A percentile compares a stretch with the other conserved stretches of the same genome.
These are phyloP conservation scores for Acidiella bohemica DNA, from an alignment of 495 filamentous ascomycete genomes.

Conservation along the genomic window DNA sequence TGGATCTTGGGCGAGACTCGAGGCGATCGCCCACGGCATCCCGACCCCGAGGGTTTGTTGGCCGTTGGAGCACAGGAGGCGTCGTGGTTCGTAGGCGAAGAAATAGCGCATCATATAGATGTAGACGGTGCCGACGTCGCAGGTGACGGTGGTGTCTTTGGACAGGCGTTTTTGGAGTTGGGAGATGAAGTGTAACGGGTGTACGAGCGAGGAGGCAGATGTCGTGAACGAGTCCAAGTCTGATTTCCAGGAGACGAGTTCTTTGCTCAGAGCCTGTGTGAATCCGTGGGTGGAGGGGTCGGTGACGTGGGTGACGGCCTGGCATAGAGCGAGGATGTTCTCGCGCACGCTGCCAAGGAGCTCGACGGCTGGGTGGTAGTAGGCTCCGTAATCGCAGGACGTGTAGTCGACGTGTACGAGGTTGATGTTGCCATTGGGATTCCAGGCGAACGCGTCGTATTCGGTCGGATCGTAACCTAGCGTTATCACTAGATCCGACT, in stretches of 20 bases:
- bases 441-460: constrained; percentile 30
- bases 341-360: constrained; percentile 24
- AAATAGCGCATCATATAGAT: constrained; percentile 33
- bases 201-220: constrained; percentile 20
- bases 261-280: constrained; percentile 15
- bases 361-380: constrained; percentile 27
- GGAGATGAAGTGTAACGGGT: constrained; percentile 29
- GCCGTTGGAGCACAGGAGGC: constrained; percentile 29
- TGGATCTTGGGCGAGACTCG: constrained; percentile 24
- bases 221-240: constrained; percentile 7
- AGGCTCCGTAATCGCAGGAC: constrained; percentile 23
- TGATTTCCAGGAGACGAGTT: constrained; percentile 20
- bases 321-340: constrained; percentile 23
- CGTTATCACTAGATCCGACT: constrained; percentile 28
- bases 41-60: constrained; percentile 33
- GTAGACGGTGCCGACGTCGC: constrained; percentile 31
- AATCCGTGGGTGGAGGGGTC: constrained; percentile 19
- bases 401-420: constrained; percentile 28
- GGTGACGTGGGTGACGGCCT: constrained; percentile 14
- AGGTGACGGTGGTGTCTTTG: constrained; percentile 23
- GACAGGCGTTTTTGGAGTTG: constrained; percentile 24
- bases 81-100: constrained; percentile 28
- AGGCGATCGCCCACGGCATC: constrained; percentile 32
- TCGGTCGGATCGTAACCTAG: constrained; percentile 31
- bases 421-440: constrained; percentile 20